Evolutionary conservation across 371 early-diverging fungal genomes (phyloP).

Genomic region (Batrachochytrium dendrobatidis): DNA sequence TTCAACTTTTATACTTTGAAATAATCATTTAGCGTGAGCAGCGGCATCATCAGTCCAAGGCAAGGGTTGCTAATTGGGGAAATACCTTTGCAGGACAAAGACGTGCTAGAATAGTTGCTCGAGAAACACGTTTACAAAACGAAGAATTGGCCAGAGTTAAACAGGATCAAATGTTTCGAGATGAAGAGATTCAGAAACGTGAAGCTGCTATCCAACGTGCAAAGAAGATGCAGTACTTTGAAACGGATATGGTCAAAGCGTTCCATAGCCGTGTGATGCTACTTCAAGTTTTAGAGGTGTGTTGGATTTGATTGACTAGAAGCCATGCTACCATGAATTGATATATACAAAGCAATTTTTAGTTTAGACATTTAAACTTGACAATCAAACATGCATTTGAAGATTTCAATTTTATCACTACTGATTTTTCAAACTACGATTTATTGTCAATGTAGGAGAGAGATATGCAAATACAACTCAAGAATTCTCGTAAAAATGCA

Average conservation of each 20-base stretch:
- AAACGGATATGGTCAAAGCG: conserved; percentile 34
- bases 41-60: conserved; percentile 22
- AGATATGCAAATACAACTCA: background rate
- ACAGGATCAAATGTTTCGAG: conserved; percentile 20
- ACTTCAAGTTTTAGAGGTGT: conserved; percentile 24
- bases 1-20: no score
- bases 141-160: conserved; percentile 24
- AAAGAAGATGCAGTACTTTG: conserved; percentile 29
- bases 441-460: no score
- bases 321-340: background rate
- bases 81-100: conserved; percentile 34
- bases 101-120: conserved; percentile 18
- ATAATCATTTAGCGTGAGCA: conserved; percentile 26
- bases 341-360: background rate
- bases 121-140: conserved; percentile 14
- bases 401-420: background rate
- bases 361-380: background rate
- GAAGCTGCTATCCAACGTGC: conserved; percentile 28
- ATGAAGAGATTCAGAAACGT: conserved; percentile 24
- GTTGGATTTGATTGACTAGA: background rate
- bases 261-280: conserved; percentile 33
- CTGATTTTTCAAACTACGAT: conserved; percentile 5
- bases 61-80: conserved; percentile 32
- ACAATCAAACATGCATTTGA: background rate
- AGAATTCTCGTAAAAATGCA: background rate